phyloP scores from a whole-genome alignment of 2,329 filamentous ascomycete species.

The Cladobotryum mycophilum region DNA sequence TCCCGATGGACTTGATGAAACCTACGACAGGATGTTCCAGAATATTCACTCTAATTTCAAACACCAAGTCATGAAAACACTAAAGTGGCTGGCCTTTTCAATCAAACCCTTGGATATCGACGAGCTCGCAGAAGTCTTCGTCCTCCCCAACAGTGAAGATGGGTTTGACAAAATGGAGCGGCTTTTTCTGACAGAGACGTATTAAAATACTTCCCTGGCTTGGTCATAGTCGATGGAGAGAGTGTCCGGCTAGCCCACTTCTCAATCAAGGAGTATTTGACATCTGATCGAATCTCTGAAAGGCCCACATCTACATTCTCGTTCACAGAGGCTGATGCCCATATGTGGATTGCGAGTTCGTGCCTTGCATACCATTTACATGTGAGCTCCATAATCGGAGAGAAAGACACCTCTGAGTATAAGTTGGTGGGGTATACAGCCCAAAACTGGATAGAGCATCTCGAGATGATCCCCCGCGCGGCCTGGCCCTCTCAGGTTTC shows the following conservation, averaged over 20 bases:
- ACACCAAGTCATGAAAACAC: background rate
- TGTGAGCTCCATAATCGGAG: background rate
- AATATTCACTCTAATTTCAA: background rate
- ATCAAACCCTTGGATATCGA: background rate
- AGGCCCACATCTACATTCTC: background rate
- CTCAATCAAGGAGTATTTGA: slow-evolving; percentile 11
- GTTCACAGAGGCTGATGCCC: slow-evolving; percentile 1
- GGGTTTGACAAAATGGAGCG: background rate
- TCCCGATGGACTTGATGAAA: slow-evolving; percentile 7
- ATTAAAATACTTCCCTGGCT: slow-evolving; percentile 3
- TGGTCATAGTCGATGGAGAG: background rate
- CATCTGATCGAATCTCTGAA: slow-evolving; percentile 1
- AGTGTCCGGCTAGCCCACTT: slow-evolving; percentile 7
- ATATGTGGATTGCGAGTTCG: slow-evolving; percentile 1
- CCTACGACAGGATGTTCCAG: slow-evolving; percentile 7
- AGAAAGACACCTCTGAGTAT: background rate
- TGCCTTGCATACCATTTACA: slow-evolving; percentile 2
- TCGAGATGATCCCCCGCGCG: background rate
- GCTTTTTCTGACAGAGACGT: background rate
- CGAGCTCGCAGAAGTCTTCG: slow-evolving; percentile 6
- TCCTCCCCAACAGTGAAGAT: background rate
- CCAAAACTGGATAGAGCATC: background rate
- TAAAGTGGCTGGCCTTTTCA: slow-evolving; percentile 10
- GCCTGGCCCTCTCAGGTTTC: background rate
- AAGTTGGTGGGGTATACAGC: background rate